Conservation (phyloP, 2,329 filamentous ascomycete genomes). For the Fusarium sp. region DNA sequence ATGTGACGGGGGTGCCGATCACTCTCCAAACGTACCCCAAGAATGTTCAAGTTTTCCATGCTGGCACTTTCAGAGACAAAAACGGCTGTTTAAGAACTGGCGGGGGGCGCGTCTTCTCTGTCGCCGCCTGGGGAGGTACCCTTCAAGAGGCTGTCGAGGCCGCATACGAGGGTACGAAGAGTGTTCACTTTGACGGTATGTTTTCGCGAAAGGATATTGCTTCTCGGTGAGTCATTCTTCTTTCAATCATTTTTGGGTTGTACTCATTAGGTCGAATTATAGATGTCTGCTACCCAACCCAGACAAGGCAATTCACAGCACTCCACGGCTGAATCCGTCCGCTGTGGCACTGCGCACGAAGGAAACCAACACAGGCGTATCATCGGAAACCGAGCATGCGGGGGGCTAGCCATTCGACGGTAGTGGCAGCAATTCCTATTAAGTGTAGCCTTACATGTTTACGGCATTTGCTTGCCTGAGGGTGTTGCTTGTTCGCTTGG, state of each 20-base stretch:
- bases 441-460: no score
- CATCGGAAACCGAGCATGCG: no score
- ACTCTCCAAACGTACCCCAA: conserved; percentile 45
- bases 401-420: no score
- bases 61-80: conserved; percentile 74
- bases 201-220: conserved; percentile 90
- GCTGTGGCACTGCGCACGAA: no score
- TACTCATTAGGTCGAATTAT: not conserved
- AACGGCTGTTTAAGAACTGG: conserved; percentile 73
- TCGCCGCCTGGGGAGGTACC: conserved; percentile 74
- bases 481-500: no score
- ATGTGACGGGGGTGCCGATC: conserved; percentile 76
- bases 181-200: conserved; percentile 83
- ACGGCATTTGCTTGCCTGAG: no score
- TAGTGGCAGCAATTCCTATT: no score
- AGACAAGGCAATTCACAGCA: no score
- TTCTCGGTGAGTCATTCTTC: not conserved
- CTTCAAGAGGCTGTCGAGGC: conserved; percentile 82
- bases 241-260: not conserved
- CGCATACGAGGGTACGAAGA: conserved; percentile 77
- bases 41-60: conserved; percentile 82
- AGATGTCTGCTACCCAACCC: not conserved
- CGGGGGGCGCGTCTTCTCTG: conserved; percentile 87
- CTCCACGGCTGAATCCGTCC: no score
- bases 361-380: no score